phyloP scores from a whole-genome alignment of 1,284 basidiomycete genomes.

The Lignosus rhinocerotis region DNA sequence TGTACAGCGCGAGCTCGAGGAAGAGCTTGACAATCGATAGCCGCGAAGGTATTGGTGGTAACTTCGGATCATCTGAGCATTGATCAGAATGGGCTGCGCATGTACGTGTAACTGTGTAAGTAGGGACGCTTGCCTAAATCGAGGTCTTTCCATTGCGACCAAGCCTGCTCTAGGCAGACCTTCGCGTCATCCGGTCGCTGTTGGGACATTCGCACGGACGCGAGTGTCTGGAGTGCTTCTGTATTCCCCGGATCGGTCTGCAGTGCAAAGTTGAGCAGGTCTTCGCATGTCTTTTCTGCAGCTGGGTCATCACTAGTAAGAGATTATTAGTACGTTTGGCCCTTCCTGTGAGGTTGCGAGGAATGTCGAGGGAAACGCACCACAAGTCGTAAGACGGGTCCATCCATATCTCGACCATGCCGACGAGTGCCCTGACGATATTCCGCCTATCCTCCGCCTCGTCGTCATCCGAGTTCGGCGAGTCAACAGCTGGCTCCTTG shows the following conservation, averaged over 20 bases:
- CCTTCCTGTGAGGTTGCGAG: not conserved
- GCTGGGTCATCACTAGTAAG: conserved; percentile 73
- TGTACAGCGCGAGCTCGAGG: conserved; percentile 75
- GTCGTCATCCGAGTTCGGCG: conserved; percentile 43
- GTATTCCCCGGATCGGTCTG: conserved; percentile 74
- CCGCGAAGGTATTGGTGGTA: conserved; percentile 78
- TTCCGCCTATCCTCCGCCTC: conserved; percentile 70
- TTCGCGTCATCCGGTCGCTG: conserved; percentile 81
- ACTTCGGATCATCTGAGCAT: conserved; percentile 59
- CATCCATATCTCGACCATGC: conserved; percentile 97
- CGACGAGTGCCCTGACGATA: conserved; percentile 82
- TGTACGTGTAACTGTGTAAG: not conserved
- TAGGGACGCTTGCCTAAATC: conserved; percentile 55
- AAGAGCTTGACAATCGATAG: conserved; percentile 81
- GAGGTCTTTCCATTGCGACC: conserved; percentile 73
- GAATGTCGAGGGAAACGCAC: conserved; percentile 43
- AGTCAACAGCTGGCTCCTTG: conserved; percentile 56
- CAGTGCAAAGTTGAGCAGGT: conserved; percentile 73
- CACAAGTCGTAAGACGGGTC: conserved; percentile 86
- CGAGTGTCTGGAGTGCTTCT: conserved; percentile 81
- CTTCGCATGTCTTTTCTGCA: conserved; percentile 82
- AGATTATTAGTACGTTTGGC: not conserved
- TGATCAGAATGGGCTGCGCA: not conserved
- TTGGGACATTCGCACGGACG: conserved; percentile 90
- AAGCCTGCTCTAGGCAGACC: conserved; percentile 67